Evolutionary conservation across 164 flowering plant genomes (phyloP), one percentile per base, ranked within the genome.

Genomic region (Liquidambar formosana): DNA sequence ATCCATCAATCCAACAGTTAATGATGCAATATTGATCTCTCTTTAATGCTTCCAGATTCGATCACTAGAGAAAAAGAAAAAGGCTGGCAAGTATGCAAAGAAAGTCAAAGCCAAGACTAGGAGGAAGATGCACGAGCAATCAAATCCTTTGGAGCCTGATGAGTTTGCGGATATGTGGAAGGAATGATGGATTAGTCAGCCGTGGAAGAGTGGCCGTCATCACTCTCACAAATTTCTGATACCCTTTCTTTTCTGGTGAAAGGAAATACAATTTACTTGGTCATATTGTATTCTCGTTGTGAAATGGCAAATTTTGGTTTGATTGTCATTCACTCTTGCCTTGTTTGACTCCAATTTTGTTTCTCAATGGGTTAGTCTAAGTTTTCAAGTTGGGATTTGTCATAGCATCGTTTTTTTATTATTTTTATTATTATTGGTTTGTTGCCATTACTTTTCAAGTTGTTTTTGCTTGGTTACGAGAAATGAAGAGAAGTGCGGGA

Each of bases 71-170:
- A 95, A 91, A 75, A 89, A 65, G 78, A 64, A 88, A 65, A 86
- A 86, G 79, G 93, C 94, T 60, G 97, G 96, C 26, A 93, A 88
- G 73, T 95, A 77, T 73, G 93, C 86, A 0, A 90, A 87, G 94
- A 95, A 95, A 69, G 82, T 95, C 59, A 93, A 96, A 72, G 99
- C 99, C 57, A 96, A 93, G 77, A 88, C 90, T 2, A 87, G 89
- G 79, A 89, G 93, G 76, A 93, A 89, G 81, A 82, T 82, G 88
- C 98, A 96, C 25, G 93, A 90, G 77, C 66, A 77, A 46, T 56
- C 79, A 21, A 90, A 96, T 79, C 97, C 86, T 43, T 71, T 93
- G 83, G 89, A 89, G 78, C 88, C 85, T 18, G 91, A 90, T 71
- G 98, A 96, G 78, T 90, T 89, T 82, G 86, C 91, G 1, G 95